Percentiles rank a stretch among this genome's conserved stretches.
Evolutionary conservation across 1,139 yeast species (phyloP).

Genomic region (Yamadazyma triangularis): DNA sequence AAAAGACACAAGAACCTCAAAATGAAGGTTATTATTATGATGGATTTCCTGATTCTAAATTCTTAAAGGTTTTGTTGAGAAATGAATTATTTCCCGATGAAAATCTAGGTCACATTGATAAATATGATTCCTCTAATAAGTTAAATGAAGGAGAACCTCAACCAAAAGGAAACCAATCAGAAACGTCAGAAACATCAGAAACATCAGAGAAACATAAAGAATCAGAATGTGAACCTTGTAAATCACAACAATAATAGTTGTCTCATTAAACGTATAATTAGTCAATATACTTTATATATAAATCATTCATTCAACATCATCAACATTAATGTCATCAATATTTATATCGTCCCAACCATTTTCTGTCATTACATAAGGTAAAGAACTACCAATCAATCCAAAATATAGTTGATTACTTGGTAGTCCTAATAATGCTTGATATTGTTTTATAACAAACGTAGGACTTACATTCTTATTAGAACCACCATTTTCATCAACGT

Average conservation of each 20-base stretch:
- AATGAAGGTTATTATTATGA: slow-evolving; percentile 32
- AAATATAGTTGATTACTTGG: slow-evolving; percentile 37
- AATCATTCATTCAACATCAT: slow-evolving; percentile 19
- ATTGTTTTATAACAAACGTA: slow-evolving; percentile 42
- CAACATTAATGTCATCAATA: slow-evolving; percentile 38
- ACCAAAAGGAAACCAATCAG: too few species aligned
- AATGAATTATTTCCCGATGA: slow-evolving; percentile 24
- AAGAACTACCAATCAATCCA: slow-evolving; percentile 37
- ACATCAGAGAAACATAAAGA: too few species aligned
- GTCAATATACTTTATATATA: too few species aligned
- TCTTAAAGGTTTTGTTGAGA: slow-evolving; percentile 33
- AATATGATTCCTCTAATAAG: slow-evolving; percentile 6
- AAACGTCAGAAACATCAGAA: too few species aligned
- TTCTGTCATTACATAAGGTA: slow-evolving; percentile 32
- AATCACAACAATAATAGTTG: too few species aligned
- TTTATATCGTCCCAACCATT: not conserved
- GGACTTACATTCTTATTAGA: slow-evolving; percentile 36
- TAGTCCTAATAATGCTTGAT: slow-evolving; percentile 37
- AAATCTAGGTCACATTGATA: slow-evolving; percentile 35
- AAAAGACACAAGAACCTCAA: slow-evolving; percentile 22
- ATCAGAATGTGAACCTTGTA: too few species aligned
- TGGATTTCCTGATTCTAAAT: slow-evolving; percentile 46
- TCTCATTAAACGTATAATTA: too few species aligned
- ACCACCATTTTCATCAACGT: slow-evolving; percentile 6
- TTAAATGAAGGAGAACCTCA: slow-evolving; percentile 4